phyloP scores from a whole-genome alignment of 2,329 filamentous ascomycete species.

The Herpotrichia juniperi region DNA sequence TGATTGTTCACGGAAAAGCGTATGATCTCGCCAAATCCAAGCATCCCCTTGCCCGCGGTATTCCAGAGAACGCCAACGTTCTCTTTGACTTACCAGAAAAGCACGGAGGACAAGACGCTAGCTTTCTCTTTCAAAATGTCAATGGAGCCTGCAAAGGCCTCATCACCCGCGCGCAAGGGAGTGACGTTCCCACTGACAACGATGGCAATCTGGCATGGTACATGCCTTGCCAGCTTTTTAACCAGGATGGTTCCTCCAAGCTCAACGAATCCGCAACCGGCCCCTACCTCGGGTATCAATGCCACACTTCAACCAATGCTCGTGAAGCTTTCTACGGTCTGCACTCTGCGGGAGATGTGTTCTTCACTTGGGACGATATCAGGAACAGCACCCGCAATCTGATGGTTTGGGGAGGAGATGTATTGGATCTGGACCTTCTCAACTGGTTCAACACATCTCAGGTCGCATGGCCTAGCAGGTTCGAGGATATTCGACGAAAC shows the following conservation, averaged over 20 bases:
- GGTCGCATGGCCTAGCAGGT: slow-evolving; percentile 75
- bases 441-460: slow-evolving; percentile 87
- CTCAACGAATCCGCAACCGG: slow-evolving; percentile 76
- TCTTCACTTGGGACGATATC: slow-evolving; percentile 94
- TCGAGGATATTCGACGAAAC: slow-evolving; percentile 78
- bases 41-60: slow-evolving; percentile 81
- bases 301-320: slow-evolving; percentile 76
- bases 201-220: slow-evolving; percentile 86
- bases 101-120: slow-evolving; percentile 88
- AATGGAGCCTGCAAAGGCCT: slow-evolving; percentile 95
- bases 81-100: slow-evolving; percentile 84
- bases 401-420: slow-evolving; percentile 91
- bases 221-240: slow-evolving; percentile 89
- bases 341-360: slow-evolving; percentile 78
- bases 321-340: slow-evolving; percentile 80
- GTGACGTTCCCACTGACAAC: slow-evolving; percentile 78
- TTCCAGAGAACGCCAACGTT: slow-evolving; percentile 77
- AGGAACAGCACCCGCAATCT: slow-evolving; percentile 88
- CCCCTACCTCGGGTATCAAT: slow-evolving; percentile 80
- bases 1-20: slow-evolving; percentile 95
- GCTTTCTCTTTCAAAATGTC: slow-evolving; percentile 97
- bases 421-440: slow-evolving; percentile 87
- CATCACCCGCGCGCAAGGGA: slow-evolving; percentile 73
- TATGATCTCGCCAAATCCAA: slow-evolving; percentile 80
- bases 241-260: slow-evolving; percentile 85